phyloP scores from a whole-genome alignment of 2,329 filamentous ascomycete genomes.

The Aureobasidium sp. region DNA sequence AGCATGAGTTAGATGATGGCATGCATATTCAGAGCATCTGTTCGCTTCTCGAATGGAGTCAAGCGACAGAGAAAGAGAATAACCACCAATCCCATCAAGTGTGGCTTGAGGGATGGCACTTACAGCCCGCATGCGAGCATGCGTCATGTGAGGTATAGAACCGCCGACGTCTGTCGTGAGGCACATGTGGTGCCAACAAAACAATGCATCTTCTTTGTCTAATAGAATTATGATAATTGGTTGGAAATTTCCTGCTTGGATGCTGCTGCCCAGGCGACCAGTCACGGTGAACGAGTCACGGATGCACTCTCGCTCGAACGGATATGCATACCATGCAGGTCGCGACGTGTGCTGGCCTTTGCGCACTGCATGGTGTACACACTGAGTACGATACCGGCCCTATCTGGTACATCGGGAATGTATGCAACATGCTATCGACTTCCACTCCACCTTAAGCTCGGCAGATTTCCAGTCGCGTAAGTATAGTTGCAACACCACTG shows the following conservation, averaged over 20 bases:
- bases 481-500: too few species aligned
- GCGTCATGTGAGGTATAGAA: slow-evolving; percentile 10
- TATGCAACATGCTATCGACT: not conserved
- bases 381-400: not conserved
- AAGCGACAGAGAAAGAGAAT: not conserved
- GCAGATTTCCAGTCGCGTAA: too few species aligned
- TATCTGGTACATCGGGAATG: not conserved
- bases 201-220: not conserved
- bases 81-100: not conserved
- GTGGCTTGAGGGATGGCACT: slow-evolving; percentile 3
- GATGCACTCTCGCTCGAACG: not conserved
- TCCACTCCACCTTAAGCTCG: not conserved
- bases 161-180: not conserved
- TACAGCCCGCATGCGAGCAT: not conserved
- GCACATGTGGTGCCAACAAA: slow-evolving; percentile 12
- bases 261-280: not conserved
- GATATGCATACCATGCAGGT: not conserved
- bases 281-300: not conserved
- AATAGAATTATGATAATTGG: slow-evolving; percentile 1
- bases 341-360: not conserved
- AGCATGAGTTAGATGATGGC: not conserved
- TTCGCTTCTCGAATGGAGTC: not conserved
- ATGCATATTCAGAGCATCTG: not conserved
- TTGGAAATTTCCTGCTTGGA: not conserved
- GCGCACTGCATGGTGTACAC: not conserved